Base-by-base conservation (phyloP, 139 green algal species). In the Chlamydomonas sp. region DNA sequence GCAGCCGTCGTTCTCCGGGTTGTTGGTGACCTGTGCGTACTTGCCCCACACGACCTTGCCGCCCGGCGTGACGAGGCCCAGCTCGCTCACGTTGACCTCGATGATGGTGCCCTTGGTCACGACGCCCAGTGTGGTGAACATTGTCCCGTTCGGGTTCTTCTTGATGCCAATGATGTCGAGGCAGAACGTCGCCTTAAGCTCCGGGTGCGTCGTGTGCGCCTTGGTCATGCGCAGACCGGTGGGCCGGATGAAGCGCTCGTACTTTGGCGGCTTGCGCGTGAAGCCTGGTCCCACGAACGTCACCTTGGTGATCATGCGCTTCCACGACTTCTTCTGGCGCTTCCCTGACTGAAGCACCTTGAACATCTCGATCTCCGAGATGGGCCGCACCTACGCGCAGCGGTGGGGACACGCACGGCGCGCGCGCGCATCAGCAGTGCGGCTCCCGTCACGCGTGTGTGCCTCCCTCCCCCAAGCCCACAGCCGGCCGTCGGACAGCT, bases 11-110 rank as follows among this genome's bases (percentile, higher is more conserved):
- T 97, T 99, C 79, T 98, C 84, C 24, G 84, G 86, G 68, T 89
- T 88, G 80, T 90, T 91, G 39, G 87, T 91, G 30, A 78, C 58
- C 65, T 77, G 72, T 4, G 90, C 90, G 79, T 96, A 97, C 81
- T 99, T 97, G 73, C 95, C 95, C 95, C 95, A 99, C 37, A 99
- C 95, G 31, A 99, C 95, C 82, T 99, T 99, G 58, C 95, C 95
- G 30, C 88, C 95, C 1, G 95, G 95, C 26, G 95, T 99, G 1
- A 99, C 95, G 49, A 99, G 85, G 2, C 95, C 95, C 69, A 99
- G 85, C 84, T 99, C 95, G 64, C 78, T 91, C 2, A 99, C 95
- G 70, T 99, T 98, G 2, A 99, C 94, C 84, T 99, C 92, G 20
- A 97, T 84, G 57, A 98, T 88, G 10, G 91, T 97, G 0, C 87